Evolutionary conservation across 1,139 yeast species (phyloP).

Genomic region (Keqinozyma sinolaborantium): DNA sequence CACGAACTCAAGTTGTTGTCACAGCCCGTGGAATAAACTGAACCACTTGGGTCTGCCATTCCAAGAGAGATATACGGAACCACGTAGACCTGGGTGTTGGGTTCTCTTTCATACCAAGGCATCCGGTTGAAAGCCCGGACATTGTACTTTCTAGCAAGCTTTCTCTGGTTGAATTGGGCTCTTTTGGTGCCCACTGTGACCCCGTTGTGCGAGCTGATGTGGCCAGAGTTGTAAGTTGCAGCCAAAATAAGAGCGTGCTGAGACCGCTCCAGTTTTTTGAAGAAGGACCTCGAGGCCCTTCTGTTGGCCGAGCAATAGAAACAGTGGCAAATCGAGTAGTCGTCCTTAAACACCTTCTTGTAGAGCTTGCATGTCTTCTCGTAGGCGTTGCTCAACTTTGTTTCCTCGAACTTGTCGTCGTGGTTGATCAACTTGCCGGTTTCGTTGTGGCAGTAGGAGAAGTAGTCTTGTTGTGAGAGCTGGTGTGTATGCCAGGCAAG

Average conservation of each 20-base stretch:
- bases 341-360: slow-evolving; percentile 7
- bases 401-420: slow-evolving; percentile 12
- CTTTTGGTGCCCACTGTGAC: slow-evolving; percentile 5
- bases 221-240: slow-evolving; percentile 1
- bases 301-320: slow-evolving; percentile 7
- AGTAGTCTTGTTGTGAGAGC: slow-evolving; percentile 21
- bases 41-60: neutral
- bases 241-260: neutral
- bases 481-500: slow-evolving; percentile 41
- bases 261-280: neutral
- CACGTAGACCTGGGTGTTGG: neutral
- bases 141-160: neutral
- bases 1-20: neutral
- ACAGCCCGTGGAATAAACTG: neutral
- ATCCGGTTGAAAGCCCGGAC: neutral
- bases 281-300: slow-evolving; percentile 1
- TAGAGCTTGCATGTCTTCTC: slow-evolving; percentile 12
- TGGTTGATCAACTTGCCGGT: slow-evolving; percentile 12
- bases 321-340: slow-evolving; percentile 12
- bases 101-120: neutral
- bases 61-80: neutral
- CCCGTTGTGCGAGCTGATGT: slow-evolving; percentile 10
- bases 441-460: slow-evolving; percentile 13
- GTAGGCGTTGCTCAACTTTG: slow-evolving; percentile 6
- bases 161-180: neutral